Evolutionary conservation across 2,329 filamentous ascomycete species (phyloP).

Genomic region (Scedosporium dehoogii): DNA sequence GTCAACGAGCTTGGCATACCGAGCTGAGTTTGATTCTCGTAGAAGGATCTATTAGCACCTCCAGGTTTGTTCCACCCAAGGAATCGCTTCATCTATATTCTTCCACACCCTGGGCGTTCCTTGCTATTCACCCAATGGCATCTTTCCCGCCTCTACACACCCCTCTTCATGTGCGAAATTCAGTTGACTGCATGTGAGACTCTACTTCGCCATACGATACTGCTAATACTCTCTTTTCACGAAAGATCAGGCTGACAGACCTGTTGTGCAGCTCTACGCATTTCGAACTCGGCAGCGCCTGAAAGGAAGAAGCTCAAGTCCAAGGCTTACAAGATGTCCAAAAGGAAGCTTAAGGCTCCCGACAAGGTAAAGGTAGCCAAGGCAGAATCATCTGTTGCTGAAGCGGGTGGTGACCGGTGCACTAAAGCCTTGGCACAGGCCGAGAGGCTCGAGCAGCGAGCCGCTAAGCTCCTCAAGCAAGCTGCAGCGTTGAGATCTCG

Average conservation of each 20-base stretch:
- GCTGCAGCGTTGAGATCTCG: constrained; percentile 23
- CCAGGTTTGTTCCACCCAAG: neutral
- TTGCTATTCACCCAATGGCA: no score
- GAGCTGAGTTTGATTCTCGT: neutral
- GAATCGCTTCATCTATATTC: neutral
- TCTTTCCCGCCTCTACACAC: neutral
- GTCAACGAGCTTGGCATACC: neutral
- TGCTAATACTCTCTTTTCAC: neutral
- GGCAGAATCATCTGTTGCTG: neutral
- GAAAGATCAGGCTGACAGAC: neutral
- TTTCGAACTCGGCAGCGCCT: neutral
- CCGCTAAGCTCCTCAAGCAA: constrained; percentile 27
- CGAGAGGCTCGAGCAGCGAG: constrained; percentile 30
- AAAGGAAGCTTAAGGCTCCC: constrained; percentile 9
- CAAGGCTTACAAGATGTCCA: constrained; percentile 16
- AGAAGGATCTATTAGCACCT: neutral
- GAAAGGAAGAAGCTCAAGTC: constrained; percentile 10
- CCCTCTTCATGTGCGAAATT: neutral
- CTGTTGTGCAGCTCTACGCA: neutral
- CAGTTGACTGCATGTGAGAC: neutral
- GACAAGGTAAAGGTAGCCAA: constrained; percentile 7
- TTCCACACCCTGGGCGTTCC: neutral
- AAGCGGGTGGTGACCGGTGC: neutral
- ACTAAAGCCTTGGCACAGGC: constrained; percentile 11
- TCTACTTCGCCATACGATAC: neutral